Percentiles rank a stretch among this genome's conserved stretches.
These are phyloP conservation scores for Oenanthe javanica DNA, from an alignment of 140 eudicot genomes.

Conservation along the genomic window DNA sequence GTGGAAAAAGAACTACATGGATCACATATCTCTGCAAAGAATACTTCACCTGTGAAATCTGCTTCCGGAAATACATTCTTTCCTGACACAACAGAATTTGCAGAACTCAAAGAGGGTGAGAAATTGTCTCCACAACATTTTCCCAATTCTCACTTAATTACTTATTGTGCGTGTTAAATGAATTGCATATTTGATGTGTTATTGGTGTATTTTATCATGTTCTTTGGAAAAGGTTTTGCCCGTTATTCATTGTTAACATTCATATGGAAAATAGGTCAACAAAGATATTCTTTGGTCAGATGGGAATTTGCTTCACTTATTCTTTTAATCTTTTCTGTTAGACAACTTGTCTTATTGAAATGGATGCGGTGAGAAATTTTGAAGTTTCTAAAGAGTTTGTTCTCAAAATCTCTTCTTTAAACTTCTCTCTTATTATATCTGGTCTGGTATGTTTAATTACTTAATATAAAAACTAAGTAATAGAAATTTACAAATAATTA, in stretches of 20 bases:
- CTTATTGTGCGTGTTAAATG: not conserved
- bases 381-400: no score
- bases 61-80: not conserved
- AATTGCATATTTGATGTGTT: not conserved
- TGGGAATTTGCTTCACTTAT: not conserved
- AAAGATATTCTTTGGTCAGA: not conserved
- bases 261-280: not conserved
- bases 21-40: not conserved
- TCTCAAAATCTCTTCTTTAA: not conserved
- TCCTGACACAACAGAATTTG: not conserved
- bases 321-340: not conserved
- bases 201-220: not conserved
- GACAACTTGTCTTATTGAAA: not conserved
- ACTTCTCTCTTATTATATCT: not conserved
- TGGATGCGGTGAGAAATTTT: not conserved
- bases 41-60: not conserved
- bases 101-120: not conserved
- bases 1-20: slow-evolving; percentile 1
- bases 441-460: not conserved
- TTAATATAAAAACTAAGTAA: not conserved
- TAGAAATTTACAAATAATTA: no score
- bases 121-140: not conserved
- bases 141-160: not conserved
- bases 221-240: not conserved
- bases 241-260: not conserved